Percentiles rank a stretch among this genome's conserved stretches.
phyloP scores from a whole-genome alignment of 441 rosid species.

The Mallotus japonicus region DNA sequence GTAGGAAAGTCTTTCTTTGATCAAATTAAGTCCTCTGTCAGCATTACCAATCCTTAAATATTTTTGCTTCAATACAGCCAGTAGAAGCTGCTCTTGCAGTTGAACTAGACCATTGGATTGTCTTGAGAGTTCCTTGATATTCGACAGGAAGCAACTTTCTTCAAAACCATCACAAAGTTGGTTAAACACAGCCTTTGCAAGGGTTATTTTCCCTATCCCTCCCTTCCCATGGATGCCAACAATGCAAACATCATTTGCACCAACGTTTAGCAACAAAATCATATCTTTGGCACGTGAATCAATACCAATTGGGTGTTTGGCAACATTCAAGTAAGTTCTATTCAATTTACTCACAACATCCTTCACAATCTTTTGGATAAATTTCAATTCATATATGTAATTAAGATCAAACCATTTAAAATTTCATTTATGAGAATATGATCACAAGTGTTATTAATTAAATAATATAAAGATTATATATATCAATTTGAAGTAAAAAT shows the following conservation, averaged over 20 bases:
- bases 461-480: too few species aligned
- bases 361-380: background rate
- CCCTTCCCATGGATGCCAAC: constrained; percentile 18
- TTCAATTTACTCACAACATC: background rate
- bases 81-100: constrained; percentile 10
- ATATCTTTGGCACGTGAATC: background rate
- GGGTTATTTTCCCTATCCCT: constrained; percentile 14
- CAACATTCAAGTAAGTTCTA: background rate
- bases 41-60: background rate
- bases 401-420: background rate
- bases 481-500: too few species aligned
- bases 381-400: constrained; percentile 5
- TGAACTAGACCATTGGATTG: constrained; percentile 1
- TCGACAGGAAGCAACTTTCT: constrained; percentile 5
- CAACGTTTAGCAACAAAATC: background rate
- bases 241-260: background rate
- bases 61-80: background rate
- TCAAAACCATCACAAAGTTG: constrained; percentile 2
- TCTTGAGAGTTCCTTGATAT: constrained; percentile 1
- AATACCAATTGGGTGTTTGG: constrained; percentile 6
- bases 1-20: constrained; percentile 12
- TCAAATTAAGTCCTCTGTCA: constrained; percentile 8
- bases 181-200: constrained; percentile 12
- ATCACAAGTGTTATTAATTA: too few species aligned
- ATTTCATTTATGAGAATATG: too few species aligned